Conservation (phyloP, 306 rosid species). For the Vachellia collinsii region DNA sequence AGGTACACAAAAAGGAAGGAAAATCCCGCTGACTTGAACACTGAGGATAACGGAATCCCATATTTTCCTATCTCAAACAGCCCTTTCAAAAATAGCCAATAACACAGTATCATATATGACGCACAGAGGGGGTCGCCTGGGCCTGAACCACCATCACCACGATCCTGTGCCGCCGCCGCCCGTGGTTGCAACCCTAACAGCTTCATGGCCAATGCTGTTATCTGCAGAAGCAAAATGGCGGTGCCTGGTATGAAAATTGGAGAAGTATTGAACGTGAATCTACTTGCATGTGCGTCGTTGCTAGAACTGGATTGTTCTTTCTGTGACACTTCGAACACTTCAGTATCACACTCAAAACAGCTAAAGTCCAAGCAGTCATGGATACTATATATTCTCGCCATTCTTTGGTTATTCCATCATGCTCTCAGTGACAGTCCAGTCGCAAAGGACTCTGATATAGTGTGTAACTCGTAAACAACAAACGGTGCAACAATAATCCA, state of each 20-base stretch:
- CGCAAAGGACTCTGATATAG: constrained; percentile 42
- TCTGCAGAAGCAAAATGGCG: constrained; percentile 59
- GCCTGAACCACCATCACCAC: constrained; percentile 50
- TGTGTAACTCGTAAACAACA: constrained; percentile 37
- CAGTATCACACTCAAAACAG: constrained; percentile 47
- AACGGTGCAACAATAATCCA: constrained; percentile 48
- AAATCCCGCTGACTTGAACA: constrained; percentile 50
- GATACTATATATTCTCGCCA: constrained; percentile 56
- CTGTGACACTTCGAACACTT: constrained; percentile 68
- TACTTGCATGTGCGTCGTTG: constrained; percentile 36
- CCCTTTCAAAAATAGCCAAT: constrained; percentile 66
- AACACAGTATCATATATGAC: constrained; percentile 49
- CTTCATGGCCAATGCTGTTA: constrained; percentile 39
- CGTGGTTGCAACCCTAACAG: constrained; percentile 38
- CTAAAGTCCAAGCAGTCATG: constrained; percentile 51
- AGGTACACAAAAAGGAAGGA: constrained; percentile 48
- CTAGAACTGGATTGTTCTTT: constrained; percentile 44
- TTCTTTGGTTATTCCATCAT: constrained; percentile 85
- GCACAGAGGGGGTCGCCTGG: constrained; percentile 48
- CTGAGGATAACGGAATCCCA: constrained; percentile 63
- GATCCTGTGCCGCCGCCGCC: background rate
- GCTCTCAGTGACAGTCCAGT: constrained; percentile 50
- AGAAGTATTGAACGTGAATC: constrained; percentile 64
- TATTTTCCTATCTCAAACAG: constrained; percentile 55
- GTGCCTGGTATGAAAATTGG: constrained; percentile 60